Conservation (phyloP, 2,329 filamentous ascomycete species). For the Dactylellina drechsleri region DNA sequence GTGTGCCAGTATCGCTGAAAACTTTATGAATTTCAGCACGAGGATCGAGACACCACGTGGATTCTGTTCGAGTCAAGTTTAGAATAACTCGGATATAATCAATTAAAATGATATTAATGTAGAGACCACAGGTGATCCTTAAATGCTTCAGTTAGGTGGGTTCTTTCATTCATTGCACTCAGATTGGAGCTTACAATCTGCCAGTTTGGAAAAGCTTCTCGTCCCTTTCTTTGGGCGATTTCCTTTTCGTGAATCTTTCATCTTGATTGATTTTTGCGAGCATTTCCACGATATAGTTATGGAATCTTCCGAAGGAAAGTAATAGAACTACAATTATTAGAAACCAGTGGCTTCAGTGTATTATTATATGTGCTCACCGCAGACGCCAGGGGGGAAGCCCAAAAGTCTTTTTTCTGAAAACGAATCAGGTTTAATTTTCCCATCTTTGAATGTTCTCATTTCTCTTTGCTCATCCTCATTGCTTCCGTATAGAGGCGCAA, state of each 20-base stretch:
- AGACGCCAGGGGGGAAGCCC: conserved; percentile 68
- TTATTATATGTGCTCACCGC: conserved; percentile 64
- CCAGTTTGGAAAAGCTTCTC: conserved; percentile 67
- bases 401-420: conserved; percentile 67
- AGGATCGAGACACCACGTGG: conserved; percentile 60
- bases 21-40: conserved; percentile 58
- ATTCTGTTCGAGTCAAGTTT: conserved; percentile 60
- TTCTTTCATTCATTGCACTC: background rate
- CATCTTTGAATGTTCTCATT: conserved; percentile 67
- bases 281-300: conserved; percentile 62
- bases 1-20: conserved; percentile 55
- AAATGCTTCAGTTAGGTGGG: background rate
- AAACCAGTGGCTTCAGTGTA: background rate
- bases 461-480: conserved; percentile 73
- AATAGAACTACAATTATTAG: conserved; percentile 30
- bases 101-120: conserved; percentile 67
- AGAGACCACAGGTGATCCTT: conserved; percentile 66
- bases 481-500: conserved; percentile 69
- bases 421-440: conserved; percentile 68
- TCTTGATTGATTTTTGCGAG: conserved; percentile 64
- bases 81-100: conserved; percentile 68
- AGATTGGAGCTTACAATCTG: conserved; percentile 60
- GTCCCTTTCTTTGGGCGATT: conserved; percentile 60
- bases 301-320: conserved; percentile 62
- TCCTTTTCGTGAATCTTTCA: conserved; percentile 59